These are phyloP conservation scores for Hypocrella siamensis DNA, from an alignment of 2,329 filamentous ascomycete genomes.

Conservation along the genomic window DNA sequence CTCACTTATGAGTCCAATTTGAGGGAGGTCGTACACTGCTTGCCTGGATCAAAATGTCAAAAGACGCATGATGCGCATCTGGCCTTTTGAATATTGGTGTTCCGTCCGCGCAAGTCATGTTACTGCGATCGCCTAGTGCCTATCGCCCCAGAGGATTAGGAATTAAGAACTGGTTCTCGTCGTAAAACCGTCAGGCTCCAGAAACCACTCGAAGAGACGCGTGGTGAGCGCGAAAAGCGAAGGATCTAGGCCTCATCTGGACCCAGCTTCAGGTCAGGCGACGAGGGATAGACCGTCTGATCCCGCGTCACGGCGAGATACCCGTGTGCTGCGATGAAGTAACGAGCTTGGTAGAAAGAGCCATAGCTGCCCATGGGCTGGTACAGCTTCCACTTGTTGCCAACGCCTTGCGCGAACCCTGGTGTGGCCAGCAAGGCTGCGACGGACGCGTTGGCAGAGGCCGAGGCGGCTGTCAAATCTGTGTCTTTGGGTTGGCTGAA, in stretches of 20 bases:
- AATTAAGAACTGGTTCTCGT: conserved; percentile 9
- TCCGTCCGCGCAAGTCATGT: conserved; percentile 12
- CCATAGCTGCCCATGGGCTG: conserved; percentile 1
- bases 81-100: conserved; percentile 2
- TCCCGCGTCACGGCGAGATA: not conserved
- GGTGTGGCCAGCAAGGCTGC: not conserved
- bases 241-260: conserved; percentile 3
- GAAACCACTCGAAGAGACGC: conserved; percentile 6
- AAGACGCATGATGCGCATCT: conserved; percentile 6
- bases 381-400: not conserved
- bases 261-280: not conserved
- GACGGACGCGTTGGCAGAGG: conserved; percentile 3
- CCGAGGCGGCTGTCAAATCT: conserved; percentile 4
- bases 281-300: not conserved
- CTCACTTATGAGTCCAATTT: conserved; percentile 10
- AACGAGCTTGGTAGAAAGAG: conserved; percentile 1
- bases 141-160: conserved; percentile 10
- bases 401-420: not conserved
- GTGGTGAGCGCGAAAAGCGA: conserved; percentile 5
- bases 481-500: conserved; percentile 2
- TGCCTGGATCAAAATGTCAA: conserved; percentile 13
- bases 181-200: conserved; percentile 14
- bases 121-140: conserved; percentile 10
- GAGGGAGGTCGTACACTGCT: conserved; percentile 9
- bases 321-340: conserved; percentile 1